Base-by-base conservation (phyloP, 306 rosid species). In the Abrus pulchellus region DNA sequence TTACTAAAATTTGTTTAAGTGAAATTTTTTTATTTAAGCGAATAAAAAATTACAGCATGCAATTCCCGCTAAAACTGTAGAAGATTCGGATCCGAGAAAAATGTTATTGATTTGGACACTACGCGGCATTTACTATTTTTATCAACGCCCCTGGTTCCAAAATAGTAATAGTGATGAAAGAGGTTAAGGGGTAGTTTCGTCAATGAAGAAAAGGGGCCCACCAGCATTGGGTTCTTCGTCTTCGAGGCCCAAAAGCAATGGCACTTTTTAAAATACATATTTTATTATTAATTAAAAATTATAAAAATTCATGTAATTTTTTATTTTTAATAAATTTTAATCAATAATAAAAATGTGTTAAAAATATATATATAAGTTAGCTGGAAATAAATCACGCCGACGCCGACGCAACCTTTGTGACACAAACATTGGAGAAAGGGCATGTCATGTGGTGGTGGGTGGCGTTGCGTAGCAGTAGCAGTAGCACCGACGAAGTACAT, bases 101-200 rank as follows among this genome's bases (percentile, higher is more conserved):
- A n/a, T 20, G 20, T 20, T 0, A 20, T 20, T 20, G 20, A 20
- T 20, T 20, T 20, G 20, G 20, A 20, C 20, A 20, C 20, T 20
- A 20, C 20, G 20, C 20, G 20, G 20, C 20, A 20, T 20, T 20
- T 20, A 20, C 20, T 36, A 2, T 34, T 36, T 36, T 36, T 56
- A 47, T 59, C 7, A 57, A 57, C 13, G 3, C 28, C n/a, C 4
- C 40, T 36, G 0, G 40, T 20, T 20, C 20, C 47, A 63, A 13
- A 36, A 64, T 7, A 33, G 68, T n/a, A 62, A 11, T 4, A 38
- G 3, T 40, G 49, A 64, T 64, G 13, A n/a, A 28, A 60, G 68
- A 33, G 27, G 45, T 63, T 63, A 20, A 63, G 7, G 47, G 68
- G 68, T 63, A 63, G 11, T 36, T 63, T 63, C 47, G 68, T 63